Conservation (phyloP, 2,329 filamentous ascomycete genomes). For the Neodidymelliopsis sp. region DNA sequence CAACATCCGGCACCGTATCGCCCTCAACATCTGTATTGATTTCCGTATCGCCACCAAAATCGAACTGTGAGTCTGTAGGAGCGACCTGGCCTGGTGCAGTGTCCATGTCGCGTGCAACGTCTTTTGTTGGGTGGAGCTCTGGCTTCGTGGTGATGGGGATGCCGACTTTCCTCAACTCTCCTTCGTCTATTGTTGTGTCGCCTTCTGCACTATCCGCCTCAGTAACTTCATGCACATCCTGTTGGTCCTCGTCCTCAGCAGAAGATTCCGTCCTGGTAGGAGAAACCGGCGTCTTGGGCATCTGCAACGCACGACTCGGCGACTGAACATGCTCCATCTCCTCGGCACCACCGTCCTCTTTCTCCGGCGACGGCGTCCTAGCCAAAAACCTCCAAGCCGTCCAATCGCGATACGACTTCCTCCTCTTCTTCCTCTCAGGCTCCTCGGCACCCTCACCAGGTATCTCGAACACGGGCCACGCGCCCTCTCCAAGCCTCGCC, state of each 20-base stretch:
- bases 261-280: conserved; percentile 17
- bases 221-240: conserved; percentile 8
- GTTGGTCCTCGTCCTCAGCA: conserved; percentile 3
- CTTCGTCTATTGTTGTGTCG: conserved; percentile 15
- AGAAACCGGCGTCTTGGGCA: conserved; percentile 40
- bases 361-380: conserved; percentile 74
- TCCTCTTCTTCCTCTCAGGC: conserved; percentile 72
- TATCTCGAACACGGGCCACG: conserved; percentile 69
- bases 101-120: conserved; percentile 24
- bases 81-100: conserved; percentile 45
- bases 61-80: conserved; percentile 66
- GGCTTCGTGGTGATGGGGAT: neutral
- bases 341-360: conserved; percentile 43
- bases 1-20: neutral
- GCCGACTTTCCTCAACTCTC: conserved; percentile 1
- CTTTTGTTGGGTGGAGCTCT: neutral
- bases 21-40: conserved; percentile 31
- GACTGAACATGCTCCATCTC: conserved; percentile 28
- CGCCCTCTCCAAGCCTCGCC: conserved; percentile 72
- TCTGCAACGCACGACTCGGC: conserved; percentile 32
- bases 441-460: conserved; percentile 65
- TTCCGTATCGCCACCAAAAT: conserved; percentile 41
- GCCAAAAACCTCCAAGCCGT: conserved; percentile 78
- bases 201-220: conserved; percentile 11
- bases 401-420: conserved; percentile 73